These are phyloP conservation scores for Quercus phellos DNA, from an alignment of 331 rosid genomes.

Conservation along the genomic window DNA sequence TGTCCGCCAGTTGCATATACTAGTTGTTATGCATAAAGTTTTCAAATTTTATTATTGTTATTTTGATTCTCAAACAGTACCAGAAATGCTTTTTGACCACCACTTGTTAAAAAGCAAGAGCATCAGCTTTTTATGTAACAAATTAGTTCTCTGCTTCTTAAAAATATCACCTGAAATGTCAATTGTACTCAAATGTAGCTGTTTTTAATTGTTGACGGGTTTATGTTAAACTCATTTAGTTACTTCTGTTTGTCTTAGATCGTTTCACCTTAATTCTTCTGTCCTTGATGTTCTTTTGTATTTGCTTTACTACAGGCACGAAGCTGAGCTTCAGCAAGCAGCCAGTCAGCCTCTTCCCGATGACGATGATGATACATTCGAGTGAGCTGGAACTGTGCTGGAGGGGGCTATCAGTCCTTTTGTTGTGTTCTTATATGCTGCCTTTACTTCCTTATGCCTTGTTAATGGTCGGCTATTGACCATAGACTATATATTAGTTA, in stretches of 20 bases:
- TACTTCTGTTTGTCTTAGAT: not conserved
- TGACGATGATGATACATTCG: constrained; percentile 53
- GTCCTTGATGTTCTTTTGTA: not conserved
- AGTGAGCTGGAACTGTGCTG: not conserved
- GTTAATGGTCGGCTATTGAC: not conserved
- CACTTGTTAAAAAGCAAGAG: not conserved
- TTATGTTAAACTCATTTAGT: not conserved
- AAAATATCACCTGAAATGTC: not conserved
- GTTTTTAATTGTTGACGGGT: not conserved
- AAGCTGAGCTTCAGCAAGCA: constrained; percentile 40
- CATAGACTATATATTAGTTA: not conserved
- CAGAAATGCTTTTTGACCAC: no score
- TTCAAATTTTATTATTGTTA: no score
- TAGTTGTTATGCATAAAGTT: not conserved
- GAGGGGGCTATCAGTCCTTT: not conserved
- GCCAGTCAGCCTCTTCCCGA: constrained; percentile 65
- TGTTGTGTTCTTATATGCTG: not conserved
- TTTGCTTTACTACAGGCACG: constrained; percentile 38
- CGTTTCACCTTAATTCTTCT: not conserved
- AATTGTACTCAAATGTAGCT: no score
- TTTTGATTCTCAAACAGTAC: no score
- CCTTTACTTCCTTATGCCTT: not conserved
- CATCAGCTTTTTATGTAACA: not conserved
- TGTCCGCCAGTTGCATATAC: not conserved
- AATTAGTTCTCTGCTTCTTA: not conserved